These are phyloP conservation scores for Kwoniella dejecticola DNA, from an alignment of 768 basidiomycete species.

Conservation along the genomic window DNA sequence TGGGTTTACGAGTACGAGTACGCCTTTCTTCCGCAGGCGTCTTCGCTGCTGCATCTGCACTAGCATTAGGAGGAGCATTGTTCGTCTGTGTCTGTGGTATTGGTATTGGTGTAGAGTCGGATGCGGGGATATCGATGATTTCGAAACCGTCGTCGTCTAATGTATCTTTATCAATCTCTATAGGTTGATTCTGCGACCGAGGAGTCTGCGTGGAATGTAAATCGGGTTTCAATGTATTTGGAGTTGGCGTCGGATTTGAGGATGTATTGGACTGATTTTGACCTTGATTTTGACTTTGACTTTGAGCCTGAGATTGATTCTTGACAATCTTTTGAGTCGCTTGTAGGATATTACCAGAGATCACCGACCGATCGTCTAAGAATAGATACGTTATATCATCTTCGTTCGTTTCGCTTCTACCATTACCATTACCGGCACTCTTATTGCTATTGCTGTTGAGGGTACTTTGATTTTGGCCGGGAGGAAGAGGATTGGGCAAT, in stretches of 20 bases:
- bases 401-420: constrained; percentile 1
- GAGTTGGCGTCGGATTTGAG: too few relatives aligned
- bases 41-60: neutral
- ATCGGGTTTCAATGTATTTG: too few relatives aligned
- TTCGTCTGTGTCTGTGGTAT: neutral
- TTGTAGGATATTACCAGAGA: neutral
- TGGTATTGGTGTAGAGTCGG: neutral
- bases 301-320: neutral
- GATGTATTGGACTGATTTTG: neutral
- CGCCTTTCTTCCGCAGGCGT: neutral
- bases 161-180: constrained; percentile 15
- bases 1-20: neutral
- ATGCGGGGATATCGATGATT: constrained; percentile 23
- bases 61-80: neutral
- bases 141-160: constrained; percentile 36
- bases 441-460: too few relatives aligned
- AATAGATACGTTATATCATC: constrained; percentile 44
- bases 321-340: neutral
- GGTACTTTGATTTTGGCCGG: neutral
- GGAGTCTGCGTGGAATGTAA: too few relatives aligned
- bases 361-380: constrained; percentile 24
- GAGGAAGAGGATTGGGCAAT: constrained; percentile 24
- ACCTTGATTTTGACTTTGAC: neutral
- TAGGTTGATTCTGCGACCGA: constrained; percentile 2
- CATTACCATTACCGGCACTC: too few relatives aligned